These are phyloP conservation scores for Conoideocrella luteorostrata DNA, from an alignment of 2,329 filamentous ascomycete species.

Conservation along the genomic window DNA sequence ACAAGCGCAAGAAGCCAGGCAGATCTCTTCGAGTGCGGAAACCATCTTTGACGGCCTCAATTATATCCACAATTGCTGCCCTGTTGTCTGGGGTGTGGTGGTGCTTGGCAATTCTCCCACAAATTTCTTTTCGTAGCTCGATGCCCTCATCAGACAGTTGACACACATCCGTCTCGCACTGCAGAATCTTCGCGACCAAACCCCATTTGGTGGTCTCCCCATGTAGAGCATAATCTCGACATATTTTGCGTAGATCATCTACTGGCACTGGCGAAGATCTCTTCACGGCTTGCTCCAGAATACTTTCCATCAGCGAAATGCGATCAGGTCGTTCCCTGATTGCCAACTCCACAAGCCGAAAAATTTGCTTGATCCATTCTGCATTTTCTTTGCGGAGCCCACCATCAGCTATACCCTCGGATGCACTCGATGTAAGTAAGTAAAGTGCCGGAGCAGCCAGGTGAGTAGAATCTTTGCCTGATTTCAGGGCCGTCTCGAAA, in stretches of 20 bases:
- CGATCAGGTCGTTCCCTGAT: slow-evolving; percentile 19
- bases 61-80: slow-evolving; percentile 25
- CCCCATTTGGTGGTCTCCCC: slow-evolving; percentile 33
- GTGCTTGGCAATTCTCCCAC: slow-evolving; percentile 25
- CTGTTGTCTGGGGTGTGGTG: slow-evolving; percentile 14
- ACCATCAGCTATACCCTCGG: slow-evolving; percentile 17
- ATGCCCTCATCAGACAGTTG: slow-evolving; percentile 32
- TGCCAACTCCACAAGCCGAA: slow-evolving; percentile 24
- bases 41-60: slow-evolving; percentile 36
- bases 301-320: slow-evolving; percentile 21
- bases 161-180: slow-evolving; percentile 43
- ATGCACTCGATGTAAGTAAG: slow-evolving; percentile 29
- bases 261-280: slow-evolving; percentile 30
- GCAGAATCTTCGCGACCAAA: slow-evolving; percentile 33
- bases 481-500: slow-evolving; percentile 34
- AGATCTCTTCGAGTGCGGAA: slow-evolving; percentile 39
- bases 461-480: slow-evolving; percentile 27
- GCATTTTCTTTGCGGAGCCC: slow-evolving; percentile 27
- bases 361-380: slow-evolving; percentile 32
- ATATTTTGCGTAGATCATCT: slow-evolving; percentile 35
- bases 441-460: slow-evolving; percentile 39
- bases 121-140: slow-evolving; percentile 32
- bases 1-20: slow-evolving; percentile 38
- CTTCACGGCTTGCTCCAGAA: slow-evolving; percentile 23
- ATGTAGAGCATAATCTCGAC: slow-evolving; percentile 34